Percentiles rank a stretch among this genome's conserved stretches.
These are phyloP conservation scores for Fraxinus albicans DNA, from an alignment of 305 asterid genomes.

Conservation along the genomic window DNA sequence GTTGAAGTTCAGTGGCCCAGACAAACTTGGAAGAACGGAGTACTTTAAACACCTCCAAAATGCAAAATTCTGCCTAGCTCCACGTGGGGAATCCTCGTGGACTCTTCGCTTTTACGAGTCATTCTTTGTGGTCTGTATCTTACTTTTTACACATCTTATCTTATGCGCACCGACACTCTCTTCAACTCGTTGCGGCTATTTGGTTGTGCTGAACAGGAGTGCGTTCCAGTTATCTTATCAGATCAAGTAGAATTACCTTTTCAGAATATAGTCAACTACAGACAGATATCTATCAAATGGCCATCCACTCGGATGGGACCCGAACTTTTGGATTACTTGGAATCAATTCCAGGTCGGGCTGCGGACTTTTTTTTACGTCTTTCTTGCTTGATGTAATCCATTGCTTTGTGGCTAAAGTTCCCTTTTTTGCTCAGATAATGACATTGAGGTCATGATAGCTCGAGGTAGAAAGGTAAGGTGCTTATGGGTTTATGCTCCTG, in stretches of 20 bases:
- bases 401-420: slow-evolving; percentile 1
- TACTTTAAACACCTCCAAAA: slow-evolving; percentile 89
- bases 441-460: slow-evolving; percentile 72
- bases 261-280: slow-evolving; percentile 70
- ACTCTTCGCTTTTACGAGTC: slow-evolving; percentile 97
- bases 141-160: neutral
- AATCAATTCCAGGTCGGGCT: slow-evolving; percentile 74
- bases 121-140: slow-evolving; percentile 79
- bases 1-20: slow-evolving; percentile 91
- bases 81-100: slow-evolving; percentile 99
- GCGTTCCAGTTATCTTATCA: slow-evolving; percentile 88
- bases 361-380: neutral
- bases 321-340: slow-evolving; percentile 74
- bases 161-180: neutral
- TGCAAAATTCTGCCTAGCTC: slow-evolving; percentile 94
- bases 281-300: slow-evolving; percentile 88
- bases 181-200: slow-evolving; percentile 22
- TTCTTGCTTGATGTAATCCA: neutral
- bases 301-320: slow-evolving; percentile 75
- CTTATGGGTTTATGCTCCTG: slow-evolving; percentile 72
- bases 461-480: slow-evolving; percentile 77
- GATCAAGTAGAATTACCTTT: slow-evolving; percentile 88
- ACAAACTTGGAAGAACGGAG: slow-evolving; percentile 75
- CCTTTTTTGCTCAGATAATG: slow-evolving; percentile 48
- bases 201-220: slow-evolving; percentile 59